Percentiles rank a stretch among this genome's conserved stretches.
Conservation (phyloP, 208 protist genomes). For the Angomonas desouzai region DNA sequence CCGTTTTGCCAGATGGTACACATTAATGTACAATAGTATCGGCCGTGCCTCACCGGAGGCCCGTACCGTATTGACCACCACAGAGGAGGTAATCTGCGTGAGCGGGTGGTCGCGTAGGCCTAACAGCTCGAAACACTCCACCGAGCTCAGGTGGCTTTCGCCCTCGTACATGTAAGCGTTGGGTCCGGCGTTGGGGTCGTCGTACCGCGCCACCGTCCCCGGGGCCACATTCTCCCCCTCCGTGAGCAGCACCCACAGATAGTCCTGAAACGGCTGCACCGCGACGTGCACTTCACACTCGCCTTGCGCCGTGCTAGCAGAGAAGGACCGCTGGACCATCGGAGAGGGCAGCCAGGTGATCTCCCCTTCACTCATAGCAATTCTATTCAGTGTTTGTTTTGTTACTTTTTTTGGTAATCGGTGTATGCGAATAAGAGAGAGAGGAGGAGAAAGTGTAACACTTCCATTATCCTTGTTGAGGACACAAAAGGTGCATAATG, state of each 20-base stretch:
- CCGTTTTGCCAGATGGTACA: slow-evolving; percentile 31
- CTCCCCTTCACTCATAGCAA: background rate
- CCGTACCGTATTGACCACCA: slow-evolving; percentile 44
- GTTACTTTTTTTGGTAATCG: too few relatives aligned
- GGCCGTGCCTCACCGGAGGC: slow-evolving; percentile 35
- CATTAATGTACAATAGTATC: slow-evolving; percentile 65
- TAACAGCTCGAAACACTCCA: slow-evolving; percentile 56
- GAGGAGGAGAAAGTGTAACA: too few relatives aligned
- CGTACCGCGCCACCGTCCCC: slow-evolving; percentile 62
- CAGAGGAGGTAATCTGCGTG: slow-evolving; percentile 61
- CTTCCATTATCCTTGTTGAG: too few relatives aligned
- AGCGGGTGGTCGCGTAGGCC: slow-evolving; percentile 78
- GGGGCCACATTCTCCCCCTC: slow-evolving; percentile 64
- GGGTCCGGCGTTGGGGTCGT: slow-evolving; percentile 16
- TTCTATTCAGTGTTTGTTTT: background rate
- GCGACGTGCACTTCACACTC: slow-evolving; percentile 37
- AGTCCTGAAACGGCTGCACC: slow-evolving; percentile 63
- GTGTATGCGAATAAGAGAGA: too few relatives aligned
- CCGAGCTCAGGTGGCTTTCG: slow-evolving; percentile 22
- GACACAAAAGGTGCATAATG: too few relatives aligned
- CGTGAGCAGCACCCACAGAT: slow-evolving; percentile 61
- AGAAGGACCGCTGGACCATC: slow-evolving; percentile 20
- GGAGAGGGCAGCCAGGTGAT: slow-evolving; percentile 16
- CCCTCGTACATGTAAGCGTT: slow-evolving; percentile 27
- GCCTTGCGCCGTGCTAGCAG: background rate